Conservation (phyloP, 1,284 basidiomycete species). For the Erythrobasidium hasegawianum region DNA sequence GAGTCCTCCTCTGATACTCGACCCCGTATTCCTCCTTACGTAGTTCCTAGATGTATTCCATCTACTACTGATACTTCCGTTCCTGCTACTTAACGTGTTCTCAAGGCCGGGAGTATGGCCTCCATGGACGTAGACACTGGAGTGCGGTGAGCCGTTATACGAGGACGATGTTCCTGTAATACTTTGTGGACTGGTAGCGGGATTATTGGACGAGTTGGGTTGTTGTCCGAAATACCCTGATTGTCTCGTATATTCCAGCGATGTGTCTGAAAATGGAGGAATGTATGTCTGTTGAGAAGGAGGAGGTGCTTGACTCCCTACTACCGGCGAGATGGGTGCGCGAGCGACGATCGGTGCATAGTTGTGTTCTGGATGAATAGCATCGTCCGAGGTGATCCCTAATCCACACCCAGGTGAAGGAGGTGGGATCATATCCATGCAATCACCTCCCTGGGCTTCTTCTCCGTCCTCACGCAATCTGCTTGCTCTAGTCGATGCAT, state of each 20-base stretch:
- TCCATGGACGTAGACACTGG: neutral
- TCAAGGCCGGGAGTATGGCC: neutral
- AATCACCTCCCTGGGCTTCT: no score
- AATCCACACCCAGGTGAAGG: constrained; percentile 21
- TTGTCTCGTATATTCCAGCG: neutral
- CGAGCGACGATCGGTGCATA: no score
- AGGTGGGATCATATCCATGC: neutral
- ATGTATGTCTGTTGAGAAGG: no score
- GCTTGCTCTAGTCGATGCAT: neutral
- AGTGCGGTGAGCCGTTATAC: neutral
- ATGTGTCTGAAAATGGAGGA: neutral
- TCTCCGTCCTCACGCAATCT: no score
- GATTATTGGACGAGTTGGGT: neutral
- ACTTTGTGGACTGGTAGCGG: neutral
- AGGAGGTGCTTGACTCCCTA: no score
- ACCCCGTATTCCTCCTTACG: neutral
- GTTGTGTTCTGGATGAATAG: constrained; percentile 14
- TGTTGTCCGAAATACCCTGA: neutral
- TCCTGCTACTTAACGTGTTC: no score
- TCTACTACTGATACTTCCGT: neutral
- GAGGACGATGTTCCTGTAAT: neutral
- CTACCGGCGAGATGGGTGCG: no score
- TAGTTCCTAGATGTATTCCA: neutral
- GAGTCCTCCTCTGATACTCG: neutral
- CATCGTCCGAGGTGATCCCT: constrained; percentile 30